phyloP scores from a whole-genome alignment of 2,329 filamentous ascomycete species.

The Aschersonia sp. region DNA sequence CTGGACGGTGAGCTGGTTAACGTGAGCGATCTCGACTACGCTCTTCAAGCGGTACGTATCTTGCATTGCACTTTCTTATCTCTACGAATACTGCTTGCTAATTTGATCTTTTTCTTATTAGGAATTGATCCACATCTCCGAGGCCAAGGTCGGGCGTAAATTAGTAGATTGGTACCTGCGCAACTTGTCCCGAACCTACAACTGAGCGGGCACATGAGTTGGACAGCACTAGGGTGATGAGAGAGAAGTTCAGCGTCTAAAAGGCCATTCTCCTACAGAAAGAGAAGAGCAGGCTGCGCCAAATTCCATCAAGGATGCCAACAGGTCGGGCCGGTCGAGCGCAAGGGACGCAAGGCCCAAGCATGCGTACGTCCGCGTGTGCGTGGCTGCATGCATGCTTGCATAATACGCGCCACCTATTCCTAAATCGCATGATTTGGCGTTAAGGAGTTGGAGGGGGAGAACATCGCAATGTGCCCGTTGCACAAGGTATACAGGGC shows the following conservation, averaged over 20 bases:
- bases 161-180: conserved; percentile 98
- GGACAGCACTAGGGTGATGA: neutral
- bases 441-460: conserved; percentile 24
- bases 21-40: conserved; percentile 92
- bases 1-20: conserved; percentile 88
- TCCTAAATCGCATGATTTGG: conserved; percentile 18
- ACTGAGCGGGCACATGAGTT: conserved; percentile 11
- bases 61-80: neutral
- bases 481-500: too few relatives aligned
- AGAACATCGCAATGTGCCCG: neutral
- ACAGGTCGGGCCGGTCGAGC: too few relatives aligned
- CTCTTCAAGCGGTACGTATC: conserved; percentile 71
- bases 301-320: too few relatives aligned
- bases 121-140: conserved; percentile 97
- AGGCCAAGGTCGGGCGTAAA: conserved; percentile 94
- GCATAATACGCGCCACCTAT: neutral
- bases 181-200: conserved; percentile 92
- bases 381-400: neutral
- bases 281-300: too few relatives aligned
- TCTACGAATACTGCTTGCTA: too few relatives aligned
- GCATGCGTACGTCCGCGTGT: too few relatives aligned
- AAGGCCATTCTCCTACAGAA: too few relatives aligned
- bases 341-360: too few relatives aligned
- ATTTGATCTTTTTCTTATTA: conserved; percentile 20
- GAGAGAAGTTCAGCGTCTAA: neutral